Evolutionary conservation across 768 basidiomycete species (phyloP), one percentile per base, ranked within the genome.

Genomic region (Amanita phalloides): DNA sequence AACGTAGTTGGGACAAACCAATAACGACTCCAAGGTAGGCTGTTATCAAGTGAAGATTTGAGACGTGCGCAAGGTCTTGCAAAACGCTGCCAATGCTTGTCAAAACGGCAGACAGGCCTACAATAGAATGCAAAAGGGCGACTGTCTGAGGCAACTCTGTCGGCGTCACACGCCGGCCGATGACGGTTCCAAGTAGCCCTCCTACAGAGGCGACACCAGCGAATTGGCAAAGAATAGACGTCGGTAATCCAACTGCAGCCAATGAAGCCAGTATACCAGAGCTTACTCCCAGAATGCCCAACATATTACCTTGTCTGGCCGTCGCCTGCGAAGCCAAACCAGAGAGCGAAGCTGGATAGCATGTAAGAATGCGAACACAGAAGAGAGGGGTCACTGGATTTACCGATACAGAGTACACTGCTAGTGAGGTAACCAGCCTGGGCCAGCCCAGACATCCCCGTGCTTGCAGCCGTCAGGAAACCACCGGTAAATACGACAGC

Each of bases 1-100:
- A 53, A 21, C 30, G 23, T 25, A 6, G 43, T 35, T 11, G n/a
- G 33, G n/a, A 49, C 65, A n/a, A 50, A 78, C 86, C 89, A 61
- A 92, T 90, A 49, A 90, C 77, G 30, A 90, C 82, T 10, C 90
- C 86, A 23, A 93, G 75, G 61, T 93, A 93, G 3, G 90, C 90
- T 1, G 89, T 87, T 30, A 89, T 79, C 46, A 86, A 73, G 63
- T 93, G 90, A 38, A 93, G 69, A 7, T 72, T 82, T 3, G 84
- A 75, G 21, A 83, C 68, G 62, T 92, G 89, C 3, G 75, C 69
- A 21, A 77, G 68, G 55, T 88, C 84, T 7, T 79, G 76, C 17
- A 93, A 68, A 9, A 92, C 90, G 60, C 86, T 90, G 10, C 71
- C 90, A 37, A 91, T 84, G 49, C 84, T 87, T 13, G 90, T 93